phyloP scores from a whole-genome alignment of 2,329 filamentous ascomycete species.

The Neoscytalidium dimidiatum region DNA sequence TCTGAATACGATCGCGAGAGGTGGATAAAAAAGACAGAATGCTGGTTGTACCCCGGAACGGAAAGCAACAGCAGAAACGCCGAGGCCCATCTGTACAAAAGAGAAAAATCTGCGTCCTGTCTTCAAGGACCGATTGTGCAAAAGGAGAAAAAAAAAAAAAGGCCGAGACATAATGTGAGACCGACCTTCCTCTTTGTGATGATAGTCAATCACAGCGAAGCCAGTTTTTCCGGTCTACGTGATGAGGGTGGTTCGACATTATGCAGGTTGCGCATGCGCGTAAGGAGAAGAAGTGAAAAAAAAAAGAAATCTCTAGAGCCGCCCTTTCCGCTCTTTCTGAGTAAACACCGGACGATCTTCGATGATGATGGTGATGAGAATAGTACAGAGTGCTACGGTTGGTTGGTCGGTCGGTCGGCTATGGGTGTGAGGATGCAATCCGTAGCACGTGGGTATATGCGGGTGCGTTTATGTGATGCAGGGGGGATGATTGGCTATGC shows the following conservation, averaged over 20 bases:
- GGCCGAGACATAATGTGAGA: too few relatives aligned
- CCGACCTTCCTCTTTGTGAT: too few relatives aligned
- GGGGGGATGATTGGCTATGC: slow-evolving; percentile 2
- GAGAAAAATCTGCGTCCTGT: too few relatives aligned
- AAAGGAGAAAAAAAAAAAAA: too few relatives aligned
- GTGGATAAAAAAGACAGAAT: too few relatives aligned
- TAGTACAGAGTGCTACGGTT: not conserved
- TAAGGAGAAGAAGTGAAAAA: not conserved
- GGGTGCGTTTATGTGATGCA: not conserved
- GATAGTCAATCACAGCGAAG: too few relatives aligned
- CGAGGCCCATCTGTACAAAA: too few relatives aligned
- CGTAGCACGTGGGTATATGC: not conserved
- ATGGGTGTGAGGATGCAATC: not conserved
- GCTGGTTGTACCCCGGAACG: too few relatives aligned
- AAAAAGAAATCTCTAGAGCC: not conserved
- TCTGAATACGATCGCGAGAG: not conserved
- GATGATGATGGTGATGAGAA: not conserved
- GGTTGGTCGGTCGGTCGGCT: not conserved
- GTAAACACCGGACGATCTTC: not conserved
- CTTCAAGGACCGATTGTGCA: not conserved
- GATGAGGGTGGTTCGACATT: too few relatives aligned
- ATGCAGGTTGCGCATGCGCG: not conserved
- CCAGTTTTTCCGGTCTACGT: too few relatives aligned
- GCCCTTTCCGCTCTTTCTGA: slow-evolving; percentile 7
- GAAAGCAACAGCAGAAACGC: too few relatives aligned